These are phyloP conservation scores for Leishmania amazonensis DNA, from an alignment of 208 protist species.

Conservation along the genomic window DNA sequence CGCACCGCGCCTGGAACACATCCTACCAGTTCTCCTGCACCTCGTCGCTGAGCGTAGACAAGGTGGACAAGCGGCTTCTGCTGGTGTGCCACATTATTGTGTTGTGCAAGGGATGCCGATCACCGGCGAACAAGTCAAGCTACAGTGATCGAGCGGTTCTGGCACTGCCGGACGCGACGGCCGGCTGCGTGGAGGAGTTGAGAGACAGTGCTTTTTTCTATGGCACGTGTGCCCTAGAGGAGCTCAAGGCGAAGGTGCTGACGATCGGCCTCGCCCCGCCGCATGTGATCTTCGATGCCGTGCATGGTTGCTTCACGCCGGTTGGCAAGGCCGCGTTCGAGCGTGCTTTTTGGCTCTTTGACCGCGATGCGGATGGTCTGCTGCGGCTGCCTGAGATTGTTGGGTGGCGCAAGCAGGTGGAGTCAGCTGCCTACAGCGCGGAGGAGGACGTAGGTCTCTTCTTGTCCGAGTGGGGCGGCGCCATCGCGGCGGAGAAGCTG, in stretches of 20 bases:
- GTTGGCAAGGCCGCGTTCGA: conserved; percentile 57
- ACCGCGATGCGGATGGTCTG: conserved; percentile 72
- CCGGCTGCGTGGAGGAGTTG: conserved; percentile 42
- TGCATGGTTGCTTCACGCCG: conserved; percentile 47
- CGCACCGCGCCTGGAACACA: conserved; percentile 78
- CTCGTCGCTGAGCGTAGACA: conserved; percentile 46
- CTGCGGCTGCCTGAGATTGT: conserved; percentile 66
- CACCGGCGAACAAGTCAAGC: conserved; percentile 23
- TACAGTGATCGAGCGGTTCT: conserved; percentile 64
- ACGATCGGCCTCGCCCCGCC: conserved; percentile 56
- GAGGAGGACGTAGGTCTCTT: conserved; percentile 41
- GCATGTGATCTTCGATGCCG: conserved; percentile 79
- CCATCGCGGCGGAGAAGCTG: conserved; percentile 24
- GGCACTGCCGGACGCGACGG: conserved; percentile 49
- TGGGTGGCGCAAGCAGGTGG: conserved; percentile 60
- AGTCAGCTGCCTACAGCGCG: conserved; percentile 34
- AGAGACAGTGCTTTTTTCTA: conserved; percentile 69
- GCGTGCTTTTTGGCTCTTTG: conserved; percentile 85
- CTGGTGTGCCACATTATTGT: conserved; percentile 66
- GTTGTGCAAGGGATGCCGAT: conserved; percentile 56
- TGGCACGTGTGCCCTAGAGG: conserved; percentile 39
- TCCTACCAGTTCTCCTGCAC: conserved; percentile 71
- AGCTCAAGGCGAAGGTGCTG: conserved; percentile 41
- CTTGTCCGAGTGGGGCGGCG: conserved; percentile 24
- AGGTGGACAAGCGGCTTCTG: conserved; percentile 60